Conservation (phyloP, 164 flowering plant species). For the Santalum album region DNA sequence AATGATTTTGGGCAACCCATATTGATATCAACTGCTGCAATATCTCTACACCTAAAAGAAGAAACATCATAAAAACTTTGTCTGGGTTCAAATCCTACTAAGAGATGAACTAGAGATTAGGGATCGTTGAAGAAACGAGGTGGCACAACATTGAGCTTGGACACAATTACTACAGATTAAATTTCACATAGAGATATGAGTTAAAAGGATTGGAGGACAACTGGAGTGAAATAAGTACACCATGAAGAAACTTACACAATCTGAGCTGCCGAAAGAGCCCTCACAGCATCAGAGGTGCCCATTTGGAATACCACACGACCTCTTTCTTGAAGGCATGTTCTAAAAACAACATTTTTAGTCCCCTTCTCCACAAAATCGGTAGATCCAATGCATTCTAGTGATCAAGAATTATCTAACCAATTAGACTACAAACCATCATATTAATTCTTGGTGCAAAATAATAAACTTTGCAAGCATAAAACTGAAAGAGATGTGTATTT, state of each 20-base stretch:
- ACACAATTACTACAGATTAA: no score
- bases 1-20: conserved; percentile 98
- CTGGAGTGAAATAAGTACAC: no score
- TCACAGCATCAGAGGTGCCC: conserved; percentile 91
- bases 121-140: no score
- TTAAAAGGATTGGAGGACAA: no score
- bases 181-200: no score
- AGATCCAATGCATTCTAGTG: conserved; percentile 51
- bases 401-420: neutral
- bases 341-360: conserved; percentile 64
- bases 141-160: no score
- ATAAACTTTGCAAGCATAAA: no score
- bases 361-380: conserved; percentile 85
- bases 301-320: conserved; percentile 75
- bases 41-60: conserved; percentile 64
- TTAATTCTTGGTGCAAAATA: neutral
- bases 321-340: conserved; percentile 73
- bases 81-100: no score
- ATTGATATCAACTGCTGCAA: conserved; percentile 88
- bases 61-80: no score
- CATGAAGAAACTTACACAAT: conserved; percentile 50
- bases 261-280: conserved; percentile 80
- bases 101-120: no score
- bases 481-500: no score
- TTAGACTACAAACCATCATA: neutral